These are phyloP conservation scores for Isabelozyma rhagii DNA, from an alignment of 805 yeast species.

Conservation along the genomic window DNA sequence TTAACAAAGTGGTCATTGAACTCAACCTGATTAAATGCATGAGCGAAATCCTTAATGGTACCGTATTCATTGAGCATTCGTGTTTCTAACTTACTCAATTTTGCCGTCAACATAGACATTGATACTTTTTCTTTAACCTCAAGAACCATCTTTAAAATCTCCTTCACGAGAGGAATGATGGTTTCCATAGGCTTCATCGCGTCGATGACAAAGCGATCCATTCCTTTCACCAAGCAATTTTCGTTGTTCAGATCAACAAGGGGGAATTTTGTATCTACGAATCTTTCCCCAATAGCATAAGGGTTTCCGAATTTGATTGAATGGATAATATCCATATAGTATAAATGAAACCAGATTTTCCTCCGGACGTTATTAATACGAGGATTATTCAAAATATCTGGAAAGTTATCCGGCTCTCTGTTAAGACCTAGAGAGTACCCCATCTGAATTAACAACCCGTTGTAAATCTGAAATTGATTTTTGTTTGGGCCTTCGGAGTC, in stretches of 20 bases:
- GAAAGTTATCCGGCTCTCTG: conserved; percentile 9
- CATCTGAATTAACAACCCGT: conserved; percentile 12
- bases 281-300: conserved; percentile 3
- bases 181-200: not conserved
- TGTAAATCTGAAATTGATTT: conserved; percentile 11
- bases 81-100: conserved; percentile 8
- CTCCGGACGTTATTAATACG: conserved; percentile 9
- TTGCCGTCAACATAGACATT: conserved; percentile 4
- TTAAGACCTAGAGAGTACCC: conserved; percentile 11
- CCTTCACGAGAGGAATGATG: not conserved
- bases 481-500: conserved; percentile 14
- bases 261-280: conserved; percentile 8
- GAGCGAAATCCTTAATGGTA: not conserved
- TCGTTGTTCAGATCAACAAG: conserved; percentile 3
- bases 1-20: not conserved
- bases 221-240: conserved; percentile 4
- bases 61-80: not conserved
- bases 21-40: conserved; percentile 1
- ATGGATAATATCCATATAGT: conserved; percentile 7
- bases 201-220: conserved; percentile 3
- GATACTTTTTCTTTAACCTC: conserved; percentile 1
- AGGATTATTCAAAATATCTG: conserved; percentile 4
- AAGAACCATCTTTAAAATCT: conserved; percentile 2
- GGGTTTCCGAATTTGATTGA: conserved; percentile 11
- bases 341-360: conserved; percentile 12